Evolutionary conservation across 2,329 filamentous ascomycete species (phyloP), one percentile per base, ranked within the genome.

Genomic region (Chaetomiaceae sp.): DNA sequence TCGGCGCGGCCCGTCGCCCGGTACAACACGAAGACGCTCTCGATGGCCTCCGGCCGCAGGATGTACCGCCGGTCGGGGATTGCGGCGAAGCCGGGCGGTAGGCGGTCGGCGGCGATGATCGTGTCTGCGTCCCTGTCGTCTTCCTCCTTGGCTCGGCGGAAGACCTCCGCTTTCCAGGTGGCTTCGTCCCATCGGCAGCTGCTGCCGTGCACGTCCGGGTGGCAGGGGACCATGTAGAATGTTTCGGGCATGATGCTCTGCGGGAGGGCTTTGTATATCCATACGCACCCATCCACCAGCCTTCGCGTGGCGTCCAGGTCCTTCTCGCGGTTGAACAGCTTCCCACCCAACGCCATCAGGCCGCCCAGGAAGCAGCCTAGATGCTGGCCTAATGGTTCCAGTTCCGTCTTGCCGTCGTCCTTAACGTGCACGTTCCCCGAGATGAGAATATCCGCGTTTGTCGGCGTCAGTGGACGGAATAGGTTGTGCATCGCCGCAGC

Each of bases 391-490:
- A 68, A 58, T 5, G 65, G 60, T 1, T 54, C 58, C 5, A 66
- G 53, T 18, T 7, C 56, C 50, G 18, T 56, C 11, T 6, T 29
- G 49, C 5, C 62, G 6, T 38, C 10, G 10, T 27, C 54, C 4
- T 53, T 50, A 10, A 58, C 56, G 18, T 56, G 58, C 8, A 60
- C 59, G 8, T 63, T 61, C 11, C 73, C 82, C 0, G 78, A 69
- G 15, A 88, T 69, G 1, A 88, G 71, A 2, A 89, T 78, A 50
- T 88, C 77, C 4, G 51, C 49, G 12, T 32, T n/a, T 7, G 29
- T 32, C 14, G 29, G 77, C 8, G 78, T 74, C 70, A 86, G 79
- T 1, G 86, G 86, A 0, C 78, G 74, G 65, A 80, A 88, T 48
- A 89, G 75, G 19, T 89, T 68, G 56, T 81, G 66, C 41, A 80